These are phyloP conservation scores for Ceratocystis eucalypticola DNA, from an alignment of 2,329 filamentous ascomycete genomes.

Conservation along the genomic window DNA sequence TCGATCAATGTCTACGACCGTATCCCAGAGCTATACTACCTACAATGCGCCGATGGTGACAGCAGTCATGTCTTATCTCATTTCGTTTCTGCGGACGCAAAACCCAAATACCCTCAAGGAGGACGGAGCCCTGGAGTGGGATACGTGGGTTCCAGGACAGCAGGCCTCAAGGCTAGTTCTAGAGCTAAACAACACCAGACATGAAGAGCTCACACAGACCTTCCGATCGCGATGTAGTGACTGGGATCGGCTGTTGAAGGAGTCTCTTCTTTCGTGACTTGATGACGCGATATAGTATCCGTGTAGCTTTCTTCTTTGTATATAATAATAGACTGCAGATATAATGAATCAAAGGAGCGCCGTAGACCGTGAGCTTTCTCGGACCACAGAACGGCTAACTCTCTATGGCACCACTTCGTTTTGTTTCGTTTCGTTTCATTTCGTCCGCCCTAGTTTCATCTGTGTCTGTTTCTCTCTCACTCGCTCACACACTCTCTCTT, in stretches of 20 bases:
- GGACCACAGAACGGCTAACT: too few relatives aligned
- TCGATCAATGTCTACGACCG: slow-evolving; percentile 21
- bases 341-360: not conserved
- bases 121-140: slow-evolving; percentile 30
- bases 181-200: slow-evolving; percentile 28
- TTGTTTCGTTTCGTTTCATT: too few relatives aligned
- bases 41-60: slow-evolving; percentile 35
- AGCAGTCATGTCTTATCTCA: slow-evolving; percentile 37
- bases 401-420: too few relatives aligned
- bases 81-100: slow-evolving; percentile 35
- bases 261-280: slow-evolving; percentile 6
- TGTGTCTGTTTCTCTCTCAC: too few relatives aligned
- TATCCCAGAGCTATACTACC: slow-evolving; percentile 30
- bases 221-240: not conserved
- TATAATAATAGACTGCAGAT: not conserved
- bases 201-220: slow-evolving; percentile 26
- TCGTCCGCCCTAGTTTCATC: too few relatives aligned
- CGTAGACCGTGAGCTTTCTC: too few relatives aligned
- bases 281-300: not conserved
- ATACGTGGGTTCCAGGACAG: slow-evolving; percentile 27
- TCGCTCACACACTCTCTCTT: too few relatives aligned
- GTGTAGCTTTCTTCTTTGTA: not conserved
- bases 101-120: slow-evolving; percentile 32
- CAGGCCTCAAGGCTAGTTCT: slow-evolving; percentile 26
- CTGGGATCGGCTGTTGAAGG: not conserved